Conservation (phyloP, 148 eudicot species). For the Rheum nobile region DNA sequence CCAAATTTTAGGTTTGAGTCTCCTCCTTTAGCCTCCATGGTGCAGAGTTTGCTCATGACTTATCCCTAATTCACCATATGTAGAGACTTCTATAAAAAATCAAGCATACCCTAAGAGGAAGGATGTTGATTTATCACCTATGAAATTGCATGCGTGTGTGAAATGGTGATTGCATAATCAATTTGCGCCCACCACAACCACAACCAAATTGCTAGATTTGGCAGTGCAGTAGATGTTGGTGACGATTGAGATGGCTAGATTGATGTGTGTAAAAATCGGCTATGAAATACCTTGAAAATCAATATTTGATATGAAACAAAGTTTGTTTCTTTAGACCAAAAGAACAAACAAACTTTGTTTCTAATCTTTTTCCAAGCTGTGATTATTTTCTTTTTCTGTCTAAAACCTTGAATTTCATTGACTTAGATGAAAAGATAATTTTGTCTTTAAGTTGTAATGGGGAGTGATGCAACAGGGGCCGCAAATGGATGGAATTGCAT, state of each 20-base stretch:
- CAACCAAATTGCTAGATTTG: background rate
- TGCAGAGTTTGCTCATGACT: background rate
- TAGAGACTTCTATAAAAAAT: background rate
- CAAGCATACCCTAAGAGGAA: conserved; percentile 3
- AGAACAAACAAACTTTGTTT: background rate
- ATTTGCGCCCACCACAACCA: conserved; percentile 1
- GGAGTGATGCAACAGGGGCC: background rate
- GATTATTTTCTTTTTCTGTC: no score
- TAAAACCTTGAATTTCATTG: no score
- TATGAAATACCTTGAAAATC: background rate
- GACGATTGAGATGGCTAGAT: background rate
- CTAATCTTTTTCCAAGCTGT: background rate
- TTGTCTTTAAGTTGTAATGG: background rate
- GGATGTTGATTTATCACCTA: background rate
- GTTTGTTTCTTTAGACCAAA: background rate
- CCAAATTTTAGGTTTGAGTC: background rate
- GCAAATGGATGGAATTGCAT: no score
- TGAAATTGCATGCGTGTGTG: background rate
- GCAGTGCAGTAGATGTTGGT: background rate
- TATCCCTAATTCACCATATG: background rate
- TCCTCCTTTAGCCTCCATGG: background rate
- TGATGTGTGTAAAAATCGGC: background rate
- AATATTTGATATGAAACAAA: background rate
- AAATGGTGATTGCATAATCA: background rate
- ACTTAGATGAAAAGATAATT: background rate